Percentiles rank a stretch among this genome's conserved stretches.
Evolutionary conservation across 2,329 filamentous ascomycete genomes (phyloP).

Genomic region (Aspergillus texensis): DNA sequence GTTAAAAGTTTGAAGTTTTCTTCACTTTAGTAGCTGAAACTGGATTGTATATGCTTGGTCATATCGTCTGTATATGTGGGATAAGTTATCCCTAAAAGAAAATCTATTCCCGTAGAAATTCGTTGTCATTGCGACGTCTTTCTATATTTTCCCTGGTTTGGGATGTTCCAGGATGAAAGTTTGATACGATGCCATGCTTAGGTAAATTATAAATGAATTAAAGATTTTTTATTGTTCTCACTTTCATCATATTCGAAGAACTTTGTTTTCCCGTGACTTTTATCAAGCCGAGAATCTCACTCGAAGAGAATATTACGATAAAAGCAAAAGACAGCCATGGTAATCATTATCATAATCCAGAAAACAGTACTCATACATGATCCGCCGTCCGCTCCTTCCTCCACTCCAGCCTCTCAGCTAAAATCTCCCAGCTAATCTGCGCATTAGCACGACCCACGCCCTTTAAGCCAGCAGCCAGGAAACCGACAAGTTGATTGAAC

Average conservation of each 20-base stretch:
- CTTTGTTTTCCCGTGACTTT: too few species aligned
- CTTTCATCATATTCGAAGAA: too few species aligned
- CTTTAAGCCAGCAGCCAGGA: constrained; percentile 72
- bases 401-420: constrained; percentile 77
- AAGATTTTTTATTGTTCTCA: not conserved
- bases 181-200: constrained; percentile 4
- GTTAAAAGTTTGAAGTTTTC: constrained; percentile 42
- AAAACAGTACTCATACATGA: not conserved
- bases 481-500: constrained; percentile 68
- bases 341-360: not conserved
- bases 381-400: constrained; percentile 23
- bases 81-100: not conserved
- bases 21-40: not conserved
- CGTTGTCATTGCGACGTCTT: not conserved
- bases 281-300: too few species aligned
- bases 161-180: not conserved
- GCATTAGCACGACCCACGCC: constrained; percentile 74
- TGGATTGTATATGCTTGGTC: not conserved
- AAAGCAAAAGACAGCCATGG: not conserved
- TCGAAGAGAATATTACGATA: not conserved
- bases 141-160: not conserved
- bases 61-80: not conserved
- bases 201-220: not conserved
- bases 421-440: constrained; percentile 73
- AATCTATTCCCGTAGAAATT: not conserved